A percentile compares a stretch with the other conserved stretches of the same genome.
These are phyloP conservation scores for Trametes sanguinea DNA, from an alignment of 768 basidiomycete species.

Conservation along the genomic window DNA sequence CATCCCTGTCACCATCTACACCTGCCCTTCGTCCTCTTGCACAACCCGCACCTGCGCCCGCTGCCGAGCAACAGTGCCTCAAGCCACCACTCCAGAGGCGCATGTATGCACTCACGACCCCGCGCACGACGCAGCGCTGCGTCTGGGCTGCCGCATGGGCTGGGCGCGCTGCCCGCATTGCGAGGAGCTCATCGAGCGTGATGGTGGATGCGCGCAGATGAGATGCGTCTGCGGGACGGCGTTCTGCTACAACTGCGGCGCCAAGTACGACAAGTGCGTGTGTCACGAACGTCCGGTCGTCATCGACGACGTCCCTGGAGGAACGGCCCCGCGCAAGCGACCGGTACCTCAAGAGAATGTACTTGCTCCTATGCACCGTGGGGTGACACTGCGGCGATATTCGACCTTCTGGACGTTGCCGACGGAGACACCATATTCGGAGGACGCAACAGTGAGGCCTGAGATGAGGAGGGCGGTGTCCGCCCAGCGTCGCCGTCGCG, in stretches of 20 bases:
- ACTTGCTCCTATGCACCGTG: not conserved
- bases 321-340: constrained; percentile 4
- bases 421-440: too few relatives aligned
- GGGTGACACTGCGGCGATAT: not conserved
- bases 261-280: constrained; percentile 29
- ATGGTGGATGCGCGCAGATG: constrained; percentile 33
- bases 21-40: constrained; percentile 21
- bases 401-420: not conserved
- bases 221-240: constrained; percentile 31
- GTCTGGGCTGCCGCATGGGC: constrained; percentile 19
- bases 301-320: not conserved
- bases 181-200: constrained; percentile 32
- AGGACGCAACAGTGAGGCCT: too few relatives aligned
- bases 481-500: not conserved
- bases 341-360: not conserved
- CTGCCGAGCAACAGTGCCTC: constrained; percentile 21
- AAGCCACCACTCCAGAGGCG: not conserved
- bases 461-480: not conserved
- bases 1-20: constrained; percentile 13
- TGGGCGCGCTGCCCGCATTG: constrained; percentile 33
- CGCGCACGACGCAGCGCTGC: constrained; percentile 15
- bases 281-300: constrained; percentile 24
- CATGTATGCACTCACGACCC: constrained; percentile 26
- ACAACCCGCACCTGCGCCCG: constrained; percentile 25
- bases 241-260: constrained; percentile 26